Evolutionary conservation across 2,329 filamentous ascomycete genomes (phyloP).

Genomic region (Cladophialophora carrionii): DNA sequence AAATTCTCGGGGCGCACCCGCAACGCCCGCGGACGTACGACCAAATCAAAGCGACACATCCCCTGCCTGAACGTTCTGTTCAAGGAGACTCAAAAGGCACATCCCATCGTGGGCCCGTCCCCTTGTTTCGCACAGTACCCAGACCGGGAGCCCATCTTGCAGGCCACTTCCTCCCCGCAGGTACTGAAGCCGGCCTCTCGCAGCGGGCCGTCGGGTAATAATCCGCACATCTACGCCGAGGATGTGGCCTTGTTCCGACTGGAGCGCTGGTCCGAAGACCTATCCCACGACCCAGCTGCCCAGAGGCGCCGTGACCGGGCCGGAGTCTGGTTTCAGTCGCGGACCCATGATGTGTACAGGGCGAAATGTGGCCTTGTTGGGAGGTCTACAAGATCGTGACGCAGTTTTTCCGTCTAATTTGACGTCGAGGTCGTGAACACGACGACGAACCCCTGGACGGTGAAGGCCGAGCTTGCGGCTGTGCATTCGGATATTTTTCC

Average conservation of each 20-base stretch:
- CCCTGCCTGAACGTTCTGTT: background rate
- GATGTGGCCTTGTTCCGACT: background rate
- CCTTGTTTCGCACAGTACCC: background rate
- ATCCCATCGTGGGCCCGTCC: background rate
- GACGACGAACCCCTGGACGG: background rate
- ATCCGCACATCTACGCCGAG: background rate
- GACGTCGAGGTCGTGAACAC: constrained; percentile 1
- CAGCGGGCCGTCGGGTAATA: background rate
- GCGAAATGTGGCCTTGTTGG: background rate
- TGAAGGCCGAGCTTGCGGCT: background rate
- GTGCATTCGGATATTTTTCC: background rate
- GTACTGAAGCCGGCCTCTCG: background rate
- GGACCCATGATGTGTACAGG: background rate
- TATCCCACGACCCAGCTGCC: background rate
- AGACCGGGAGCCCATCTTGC: background rate
- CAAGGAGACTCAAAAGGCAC: background rate
- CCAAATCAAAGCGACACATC: background rate
- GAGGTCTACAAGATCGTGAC: background rate
- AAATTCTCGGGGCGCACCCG: no score
- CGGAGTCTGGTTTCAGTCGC: constrained; percentile 1
- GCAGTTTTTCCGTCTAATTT: background rate
- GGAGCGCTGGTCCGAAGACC: background rate
- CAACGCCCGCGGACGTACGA: background rate
- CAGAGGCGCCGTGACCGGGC: background rate
- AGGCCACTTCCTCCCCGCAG: background rate